Conservation (phyloP, 768 basidiomycete species). For the Exidia glandulosa region DNA sequence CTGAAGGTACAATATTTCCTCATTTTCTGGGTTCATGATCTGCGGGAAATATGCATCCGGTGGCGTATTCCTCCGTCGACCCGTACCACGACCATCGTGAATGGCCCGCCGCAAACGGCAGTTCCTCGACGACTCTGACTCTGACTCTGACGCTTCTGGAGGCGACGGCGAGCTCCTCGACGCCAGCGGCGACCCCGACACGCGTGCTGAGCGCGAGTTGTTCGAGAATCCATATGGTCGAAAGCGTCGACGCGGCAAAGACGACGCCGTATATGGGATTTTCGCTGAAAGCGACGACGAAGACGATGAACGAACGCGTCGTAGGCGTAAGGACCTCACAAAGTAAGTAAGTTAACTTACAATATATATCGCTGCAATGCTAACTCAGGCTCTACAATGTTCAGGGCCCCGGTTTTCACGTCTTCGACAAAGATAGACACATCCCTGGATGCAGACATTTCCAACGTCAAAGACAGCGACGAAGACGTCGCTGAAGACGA, state of each 20-base stretch:
- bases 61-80: too few relatives aligned
- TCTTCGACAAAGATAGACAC: constrained; percentile 23
- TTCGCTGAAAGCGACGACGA: constrained; percentile 66
- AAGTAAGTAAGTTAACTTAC: constrained; percentile 23
- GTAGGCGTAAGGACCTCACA: constrained; percentile 44
- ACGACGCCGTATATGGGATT: constrained; percentile 66
- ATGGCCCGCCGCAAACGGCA: constrained; percentile 75
- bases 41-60: too few relatives aligned
- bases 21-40: too few relatives aligned
- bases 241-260: constrained; percentile 58
- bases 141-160: constrained; percentile 46
- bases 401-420: constrained; percentile 56
- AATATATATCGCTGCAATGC: constrained; percentile 5
- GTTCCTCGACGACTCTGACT: constrained; percentile 60
- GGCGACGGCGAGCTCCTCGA: constrained; percentile 31
- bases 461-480: constrained; percentile 10
- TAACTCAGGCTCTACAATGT: constrained; percentile 1
- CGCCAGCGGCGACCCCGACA: constrained; percentile 45
- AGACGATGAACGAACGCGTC: constrained; percentile 17
- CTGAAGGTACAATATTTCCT: too few relatives aligned
- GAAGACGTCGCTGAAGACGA: constrained; percentile 19
- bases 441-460: constrained; percentile 5
- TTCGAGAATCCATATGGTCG: constrained; percentile 68
- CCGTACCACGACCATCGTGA: too few relatives aligned
- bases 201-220: constrained; percentile 60